A percentile compares a stretch with the other conserved stretches of the same genome.
Conservation (phyloP, 2,329 filamentous ascomycete species). For the Monosporascus sp. region DNA sequence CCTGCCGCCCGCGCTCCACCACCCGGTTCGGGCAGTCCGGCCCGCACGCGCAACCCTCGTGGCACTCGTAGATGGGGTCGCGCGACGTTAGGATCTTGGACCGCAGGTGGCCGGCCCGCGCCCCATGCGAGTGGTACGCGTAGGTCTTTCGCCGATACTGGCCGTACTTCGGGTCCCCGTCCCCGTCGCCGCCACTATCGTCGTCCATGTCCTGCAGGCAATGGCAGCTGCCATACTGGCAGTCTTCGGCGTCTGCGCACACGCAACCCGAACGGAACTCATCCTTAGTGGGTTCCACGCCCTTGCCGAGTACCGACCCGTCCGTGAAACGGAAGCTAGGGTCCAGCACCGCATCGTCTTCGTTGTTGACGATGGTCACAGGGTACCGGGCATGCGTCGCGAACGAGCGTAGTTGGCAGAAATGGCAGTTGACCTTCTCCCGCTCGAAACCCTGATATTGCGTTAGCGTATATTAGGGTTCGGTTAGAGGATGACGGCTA, state of each 20-base stretch:
- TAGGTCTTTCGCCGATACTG: conserved; percentile 37
- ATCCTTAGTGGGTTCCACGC: conserved; percentile 53
- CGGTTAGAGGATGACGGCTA: neutral
- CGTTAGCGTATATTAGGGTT: neutral
- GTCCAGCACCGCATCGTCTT: conserved; percentile 52
- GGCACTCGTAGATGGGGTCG: conserved; percentile 74
- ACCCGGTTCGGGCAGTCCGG: conserved; percentile 65
- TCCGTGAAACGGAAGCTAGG: conserved; percentile 65
- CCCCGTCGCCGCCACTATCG: conserved; percentile 45
- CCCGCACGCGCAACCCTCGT: conserved; percentile 63
- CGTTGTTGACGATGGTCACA: conserved; percentile 60
- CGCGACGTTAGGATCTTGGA: conserved; percentile 47
- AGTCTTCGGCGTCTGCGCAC: conserved; percentile 57
- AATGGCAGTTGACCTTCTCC: conserved; percentile 48
- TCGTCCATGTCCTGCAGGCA: conserved; percentile 55
- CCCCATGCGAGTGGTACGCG: conserved; percentile 58
- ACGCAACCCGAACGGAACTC: conserved; percentile 66
- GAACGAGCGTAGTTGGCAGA: conserved; percentile 56
- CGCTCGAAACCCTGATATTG: conserved; percentile 27
- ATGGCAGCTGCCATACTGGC: conserved; percentile 61
- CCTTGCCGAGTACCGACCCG: conserved; percentile 51
- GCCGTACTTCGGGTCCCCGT: conserved; percentile 41
- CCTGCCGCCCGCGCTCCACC: conserved; percentile 65
- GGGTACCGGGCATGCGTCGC: conserved; percentile 42
- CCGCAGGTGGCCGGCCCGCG: conserved; percentile 47